A percentile compares a stretch with the other conserved stretches of the same genome.
Evolutionary conservation across 768 basidiomycete genomes (phyloP).

Genomic region (Crassisporium funariophilum): DNA sequence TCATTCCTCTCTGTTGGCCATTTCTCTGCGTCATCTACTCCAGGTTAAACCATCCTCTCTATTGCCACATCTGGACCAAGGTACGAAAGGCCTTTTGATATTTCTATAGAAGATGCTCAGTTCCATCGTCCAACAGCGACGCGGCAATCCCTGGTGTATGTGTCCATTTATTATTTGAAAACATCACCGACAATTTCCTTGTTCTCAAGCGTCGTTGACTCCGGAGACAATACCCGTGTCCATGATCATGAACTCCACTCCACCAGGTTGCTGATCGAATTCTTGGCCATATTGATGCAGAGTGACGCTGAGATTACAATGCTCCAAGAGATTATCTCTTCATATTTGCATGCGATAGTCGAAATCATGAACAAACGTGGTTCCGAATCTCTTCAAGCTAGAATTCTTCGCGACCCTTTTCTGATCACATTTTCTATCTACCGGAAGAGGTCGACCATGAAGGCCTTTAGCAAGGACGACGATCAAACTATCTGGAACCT

Average conservation of each 20-base stretch:
- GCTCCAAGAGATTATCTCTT: conserved; percentile 3
- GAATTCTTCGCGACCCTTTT: conserved; percentile 11
- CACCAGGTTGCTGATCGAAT: conserved; percentile 9
- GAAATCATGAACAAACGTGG: conserved; percentile 5
- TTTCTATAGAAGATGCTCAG: too few species aligned
- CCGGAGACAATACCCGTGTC: not conserved
- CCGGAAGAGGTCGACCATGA: not conserved
- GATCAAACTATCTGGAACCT: conserved; percentile 18
- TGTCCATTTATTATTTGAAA: not conserved
- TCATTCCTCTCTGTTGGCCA: too few species aligned
- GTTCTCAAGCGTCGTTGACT: not conserved
- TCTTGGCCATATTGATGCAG: conserved; percentile 8
- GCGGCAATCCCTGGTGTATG: conserved; percentile 1
- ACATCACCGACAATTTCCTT: not conserved
- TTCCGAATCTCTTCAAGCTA: not conserved
- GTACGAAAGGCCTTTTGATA: too few species aligned
- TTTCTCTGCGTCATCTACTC: conserved; percentile 4
- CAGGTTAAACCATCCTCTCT: conserved; percentile 9
- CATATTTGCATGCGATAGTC: conserved; percentile 7
- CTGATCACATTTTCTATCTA: conserved; percentile 11
- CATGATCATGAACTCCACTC: not conserved
- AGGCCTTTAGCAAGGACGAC: not conserved
- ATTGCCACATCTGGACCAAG: conserved; percentile 36
- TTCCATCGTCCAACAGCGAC: not conserved
- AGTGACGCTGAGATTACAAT: not conserved